Percentiles rank a stretch among this genome's conserved stretches.
Conservation (phyloP, 305 asterid species). For the Withania somnifera region DNA sequence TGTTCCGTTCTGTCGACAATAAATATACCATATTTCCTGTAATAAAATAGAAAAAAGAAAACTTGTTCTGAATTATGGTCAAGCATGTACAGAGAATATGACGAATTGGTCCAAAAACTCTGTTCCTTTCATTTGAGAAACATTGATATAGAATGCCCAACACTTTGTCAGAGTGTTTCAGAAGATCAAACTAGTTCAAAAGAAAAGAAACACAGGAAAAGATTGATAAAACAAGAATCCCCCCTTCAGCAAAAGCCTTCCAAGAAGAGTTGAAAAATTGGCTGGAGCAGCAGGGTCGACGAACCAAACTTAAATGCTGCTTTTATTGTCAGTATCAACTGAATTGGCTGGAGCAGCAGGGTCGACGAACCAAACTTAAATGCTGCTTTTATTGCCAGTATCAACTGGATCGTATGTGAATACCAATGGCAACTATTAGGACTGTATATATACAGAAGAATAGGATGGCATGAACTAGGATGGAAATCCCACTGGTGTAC, state of each 20-base stretch:
- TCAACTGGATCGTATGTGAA: conserved; percentile 58
- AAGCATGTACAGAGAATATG: background rate
- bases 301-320: background rate
- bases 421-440: conserved; percentile 69
- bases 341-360: background rate
- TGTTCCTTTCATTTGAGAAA: background rate
- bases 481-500: conserved; percentile 89
- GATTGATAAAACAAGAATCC: background rate
- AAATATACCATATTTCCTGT: background rate
- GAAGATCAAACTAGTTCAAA: background rate
- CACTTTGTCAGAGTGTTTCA: background rate
- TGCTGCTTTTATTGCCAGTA: background rate
- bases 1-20: background rate
- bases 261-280: background rate
- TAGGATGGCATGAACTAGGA: conserved; percentile 67
- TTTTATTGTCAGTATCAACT: conserved; percentile 14
- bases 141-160: background rate
- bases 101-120: background rate
- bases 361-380: background rate
- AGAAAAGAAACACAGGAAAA: background rate
- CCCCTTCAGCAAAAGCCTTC: background rate
- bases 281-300: background rate
- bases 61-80: background rate
- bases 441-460: conserved; percentile 75
- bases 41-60: background rate